These are phyloP conservation scores for Ligustrum vulgare DNA, from an alignment of 257 asterid genomes.

Conservation along the genomic window DNA sequence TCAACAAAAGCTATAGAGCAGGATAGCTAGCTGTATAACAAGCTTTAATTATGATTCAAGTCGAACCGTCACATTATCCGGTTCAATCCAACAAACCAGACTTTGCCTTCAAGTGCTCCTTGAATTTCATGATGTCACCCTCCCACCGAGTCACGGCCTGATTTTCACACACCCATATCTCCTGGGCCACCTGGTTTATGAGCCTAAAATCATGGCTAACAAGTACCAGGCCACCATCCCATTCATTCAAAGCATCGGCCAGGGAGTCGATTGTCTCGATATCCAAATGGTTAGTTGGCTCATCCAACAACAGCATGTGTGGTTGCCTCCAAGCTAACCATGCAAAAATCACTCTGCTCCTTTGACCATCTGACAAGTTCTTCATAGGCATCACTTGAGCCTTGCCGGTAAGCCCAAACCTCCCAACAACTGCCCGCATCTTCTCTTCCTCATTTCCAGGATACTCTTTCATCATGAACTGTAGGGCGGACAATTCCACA, in stretches of 20 bases:
- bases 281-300: constrained; percentile 96
- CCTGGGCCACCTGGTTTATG: constrained; percentile 95
- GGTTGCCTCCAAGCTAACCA: constrained; percentile 97
- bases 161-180: constrained; percentile 96
- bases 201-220: constrained; percentile 98
- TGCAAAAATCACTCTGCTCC: constrained; percentile 83
- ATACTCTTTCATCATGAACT: constrained; percentile 75
- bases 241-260: constrained; percentile 91
- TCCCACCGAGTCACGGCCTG: constrained; percentile 82
- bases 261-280: constrained; percentile 92
- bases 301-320: constrained; percentile 81
- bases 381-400: constrained; percentile 94
- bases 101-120: constrained; percentile 69
- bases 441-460: constrained; percentile 90
- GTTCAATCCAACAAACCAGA: constrained; percentile 56
- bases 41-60: neutral
- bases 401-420: constrained; percentile 84
- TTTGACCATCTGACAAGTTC: constrained; percentile 89
- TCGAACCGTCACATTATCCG: neutral
- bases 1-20: neutral
- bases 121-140: constrained; percentile 91
- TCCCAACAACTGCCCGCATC: constrained; percentile 91
- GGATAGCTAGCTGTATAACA: neutral
- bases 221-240: constrained; percentile 98
- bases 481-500: constrained; percentile 74